Conservation (phyloP, 768 basidiomycete species). For the Hygrocybe coccinea region DNA sequence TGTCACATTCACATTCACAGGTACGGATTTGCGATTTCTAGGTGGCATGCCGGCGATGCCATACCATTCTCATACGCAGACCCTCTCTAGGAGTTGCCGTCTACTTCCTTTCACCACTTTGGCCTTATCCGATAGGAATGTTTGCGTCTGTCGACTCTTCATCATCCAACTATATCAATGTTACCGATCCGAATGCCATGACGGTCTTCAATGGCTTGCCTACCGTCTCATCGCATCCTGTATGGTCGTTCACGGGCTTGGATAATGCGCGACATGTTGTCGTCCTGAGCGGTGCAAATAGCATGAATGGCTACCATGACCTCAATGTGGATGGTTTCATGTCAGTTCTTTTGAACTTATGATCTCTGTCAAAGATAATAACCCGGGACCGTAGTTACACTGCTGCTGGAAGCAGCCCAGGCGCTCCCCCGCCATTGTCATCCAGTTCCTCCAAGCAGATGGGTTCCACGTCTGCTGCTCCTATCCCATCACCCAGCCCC, state of each 20-base stretch:
- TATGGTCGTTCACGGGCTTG: background rate
- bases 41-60: too few species aligned
- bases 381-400: too few species aligned
- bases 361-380: background rate
- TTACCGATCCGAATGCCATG: background rate
- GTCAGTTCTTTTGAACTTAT: background rate
- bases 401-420: too few species aligned
- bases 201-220: background rate
- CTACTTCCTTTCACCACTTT: background rate
- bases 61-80: background rate
- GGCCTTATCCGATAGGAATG: background rate
- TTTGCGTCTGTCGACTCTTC: background rate
- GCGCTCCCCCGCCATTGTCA: too few species aligned
- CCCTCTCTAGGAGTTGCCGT: background rate
- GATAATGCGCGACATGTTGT: background rate
- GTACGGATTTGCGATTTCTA: background rate
- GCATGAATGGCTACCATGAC: background rate
- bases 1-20: background rate
- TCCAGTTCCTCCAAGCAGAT: background rate
- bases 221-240: background rate
- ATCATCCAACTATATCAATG: background rate
- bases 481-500: too few species aligned
- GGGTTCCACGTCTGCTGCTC: background rate
- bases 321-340: background rate
- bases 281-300: background rate